These are phyloP conservation scores for Physaria fendleri DNA, from an alignment of 345 rosid genomes.

Conservation along the genomic window DNA sequence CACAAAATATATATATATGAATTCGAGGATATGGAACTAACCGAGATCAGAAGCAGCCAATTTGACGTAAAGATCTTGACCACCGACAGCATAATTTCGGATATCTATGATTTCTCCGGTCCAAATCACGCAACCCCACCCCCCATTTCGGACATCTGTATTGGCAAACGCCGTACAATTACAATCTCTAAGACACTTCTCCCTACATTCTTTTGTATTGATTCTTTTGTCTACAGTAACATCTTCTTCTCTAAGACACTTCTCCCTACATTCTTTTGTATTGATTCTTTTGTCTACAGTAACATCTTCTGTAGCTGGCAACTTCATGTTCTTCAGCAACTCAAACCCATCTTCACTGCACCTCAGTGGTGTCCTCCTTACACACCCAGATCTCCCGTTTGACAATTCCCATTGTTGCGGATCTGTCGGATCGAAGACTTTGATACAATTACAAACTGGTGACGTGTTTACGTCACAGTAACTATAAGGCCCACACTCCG, in stretches of 20 bases:
- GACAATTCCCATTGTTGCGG: slow-evolving; percentile 47
- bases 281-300: slow-evolving; percentile 37
- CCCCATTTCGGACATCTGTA: slow-evolving; percentile 30
- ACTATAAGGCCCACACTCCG: slow-evolving; percentile 60
- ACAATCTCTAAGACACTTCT: slow-evolving; percentile 36
- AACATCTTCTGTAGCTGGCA: too few species aligned
- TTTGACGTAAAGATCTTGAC: slow-evolving; percentile 68
- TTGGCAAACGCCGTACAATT: slow-evolving; percentile 44
- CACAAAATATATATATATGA: too few species aligned
- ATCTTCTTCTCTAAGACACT: slow-evolving; percentile 47
- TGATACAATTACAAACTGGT: slow-evolving; percentile 64
- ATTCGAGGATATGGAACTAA: slow-evolving; percentile 35
- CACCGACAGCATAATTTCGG: slow-evolving; percentile 35
- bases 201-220: slow-evolving; percentile 33
- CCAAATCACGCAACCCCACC: slow-evolving; percentile 53
- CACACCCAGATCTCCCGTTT: slow-evolving; percentile 78
- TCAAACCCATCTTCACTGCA: slow-evolving; percentile 44
- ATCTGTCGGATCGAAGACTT: slow-evolving; percentile 56
- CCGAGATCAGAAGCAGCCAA: slow-evolving; percentile 78
- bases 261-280: slow-evolving; percentile 31
- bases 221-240: slow-evolving; percentile 50
- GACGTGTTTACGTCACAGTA: slow-evolving; percentile 62
- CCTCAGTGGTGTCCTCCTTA: slow-evolving; percentile 39
- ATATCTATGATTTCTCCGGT: slow-evolving; percentile 36
- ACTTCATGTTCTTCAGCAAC: slow-evolving; percentile 48